Evolutionary conservation across 2,329 filamentous ascomycete genomes (phyloP).

Genomic region (Fonsecaea multimorphosa): DNA sequence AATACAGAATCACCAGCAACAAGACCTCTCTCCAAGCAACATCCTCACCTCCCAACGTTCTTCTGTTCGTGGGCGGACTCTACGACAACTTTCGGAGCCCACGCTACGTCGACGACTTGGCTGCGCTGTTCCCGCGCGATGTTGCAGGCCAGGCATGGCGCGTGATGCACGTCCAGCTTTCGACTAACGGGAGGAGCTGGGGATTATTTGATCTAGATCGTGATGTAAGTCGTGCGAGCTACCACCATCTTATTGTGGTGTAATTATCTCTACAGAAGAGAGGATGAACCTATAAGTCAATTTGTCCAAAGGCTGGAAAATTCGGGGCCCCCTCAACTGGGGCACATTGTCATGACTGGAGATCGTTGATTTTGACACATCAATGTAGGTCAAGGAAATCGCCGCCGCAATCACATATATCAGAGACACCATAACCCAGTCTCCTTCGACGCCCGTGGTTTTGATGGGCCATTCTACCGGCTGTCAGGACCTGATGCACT

Average conservation of each 20-base stretch:
- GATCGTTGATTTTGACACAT: constrained; percentile 9
- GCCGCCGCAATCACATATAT: constrained; percentile 31
- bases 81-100: constrained; percentile 64
- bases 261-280: neutral
- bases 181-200: constrained; percentile 62
- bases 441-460: constrained; percentile 60
- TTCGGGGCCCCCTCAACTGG: neutral
- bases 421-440: constrained; percentile 44
- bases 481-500: constrained; percentile 72
- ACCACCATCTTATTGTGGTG: neutral
- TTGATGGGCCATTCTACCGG: constrained; percentile 74
- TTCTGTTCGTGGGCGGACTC: constrained; percentile 66
- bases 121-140: constrained; percentile 49
- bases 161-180: constrained; percentile 58
- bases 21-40: neutral
- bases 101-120: constrained; percentile 58
- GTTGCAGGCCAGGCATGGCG: constrained; percentile 53
- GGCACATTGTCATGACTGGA: neutral
- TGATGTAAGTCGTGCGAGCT: constrained; percentile 46
- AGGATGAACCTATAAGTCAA: neutral
- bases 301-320: neutral
- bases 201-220: constrained; percentile 59
- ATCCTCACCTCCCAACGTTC: constrained; percentile 43
- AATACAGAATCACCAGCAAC: constrained; percentile 25
- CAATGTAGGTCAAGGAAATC: constrained; percentile 55